Conservation (phyloP, 768 basidiomycete genomes). For the Podaxis pistillaris region DNA sequence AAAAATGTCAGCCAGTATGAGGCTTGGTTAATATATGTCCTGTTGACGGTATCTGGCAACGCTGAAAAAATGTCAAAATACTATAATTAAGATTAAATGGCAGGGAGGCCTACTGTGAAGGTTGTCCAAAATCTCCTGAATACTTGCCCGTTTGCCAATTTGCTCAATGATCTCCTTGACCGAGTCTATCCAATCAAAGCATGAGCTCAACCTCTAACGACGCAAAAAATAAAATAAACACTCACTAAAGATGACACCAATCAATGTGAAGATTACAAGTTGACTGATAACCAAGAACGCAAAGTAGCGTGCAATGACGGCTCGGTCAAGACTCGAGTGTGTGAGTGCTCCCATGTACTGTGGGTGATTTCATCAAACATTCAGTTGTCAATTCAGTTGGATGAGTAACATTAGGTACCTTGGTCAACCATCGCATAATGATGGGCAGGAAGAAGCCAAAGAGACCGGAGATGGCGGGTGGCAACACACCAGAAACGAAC, state of each 20-base stretch:
- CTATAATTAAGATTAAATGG: not conserved
- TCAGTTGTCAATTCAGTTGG: slow-evolving; percentile 23
- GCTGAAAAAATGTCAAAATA: slow-evolving; percentile 33
- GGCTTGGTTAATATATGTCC: slow-evolving; percentile 87
- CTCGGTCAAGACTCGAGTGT: slow-evolving; percentile 81
- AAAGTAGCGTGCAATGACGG: slow-evolving; percentile 90
- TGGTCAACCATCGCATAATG: slow-evolving; percentile 87
- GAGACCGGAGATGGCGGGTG: slow-evolving; percentile 81
- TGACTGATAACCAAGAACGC: slow-evolving; percentile 93
- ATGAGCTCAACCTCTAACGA: not conserved
- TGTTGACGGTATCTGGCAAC: slow-evolving; percentile 71
- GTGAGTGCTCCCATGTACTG: slow-evolving; percentile 66
- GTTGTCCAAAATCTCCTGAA: slow-evolving; percentile 44
- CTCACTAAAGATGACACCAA: slow-evolving; percentile 86
- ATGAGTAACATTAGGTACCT: slow-evolving; percentile 29
- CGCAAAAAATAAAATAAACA: slow-evolving; percentile 14
- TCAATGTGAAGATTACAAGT: slow-evolving; percentile 89
- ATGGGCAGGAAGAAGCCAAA: slow-evolving; percentile 92
- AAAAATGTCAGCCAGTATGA: slow-evolving; percentile 94
- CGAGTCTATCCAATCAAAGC: slow-evolving; percentile 28
- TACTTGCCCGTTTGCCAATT: slow-evolving; percentile 43
- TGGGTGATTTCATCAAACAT: slow-evolving; percentile 45
- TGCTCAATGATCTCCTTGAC: slow-evolving; percentile 42
- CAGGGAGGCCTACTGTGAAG: slow-evolving; percentile 38
- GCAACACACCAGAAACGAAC: slow-evolving; percentile 88